Conservation (phyloP, 805 yeast genomes). For the Cyberlindnera mrakii region DNA sequence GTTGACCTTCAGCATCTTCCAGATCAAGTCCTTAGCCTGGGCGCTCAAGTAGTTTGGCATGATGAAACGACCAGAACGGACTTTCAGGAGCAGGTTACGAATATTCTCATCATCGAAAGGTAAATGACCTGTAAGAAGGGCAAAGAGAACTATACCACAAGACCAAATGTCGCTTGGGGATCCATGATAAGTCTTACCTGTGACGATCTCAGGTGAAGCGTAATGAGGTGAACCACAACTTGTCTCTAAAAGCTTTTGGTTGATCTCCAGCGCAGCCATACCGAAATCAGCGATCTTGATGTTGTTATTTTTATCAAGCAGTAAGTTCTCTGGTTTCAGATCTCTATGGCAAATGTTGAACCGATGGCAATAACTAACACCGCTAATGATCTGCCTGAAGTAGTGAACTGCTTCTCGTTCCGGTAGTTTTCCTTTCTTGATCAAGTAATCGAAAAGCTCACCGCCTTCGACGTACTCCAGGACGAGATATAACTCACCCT, state of each 20-base stretch:
- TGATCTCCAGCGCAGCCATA: constrained; percentile 94
- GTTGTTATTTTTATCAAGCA: constrained; percentile 76
- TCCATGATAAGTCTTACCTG: constrained; percentile 93
- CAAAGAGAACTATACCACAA: constrained; percentile 92
- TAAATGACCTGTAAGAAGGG: constrained; percentile 86
- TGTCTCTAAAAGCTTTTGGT: constrained; percentile 79
- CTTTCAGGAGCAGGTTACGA: constrained; percentile 78
- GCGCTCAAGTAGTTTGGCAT: constrained; percentile 75
- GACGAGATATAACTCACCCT: constrained; percentile 75
- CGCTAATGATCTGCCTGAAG: constrained; percentile 80
- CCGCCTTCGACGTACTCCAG: constrained; percentile 97
- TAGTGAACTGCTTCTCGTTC: constrained; percentile 88
- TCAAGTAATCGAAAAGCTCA: constrained; percentile 86
- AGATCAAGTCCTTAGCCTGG: constrained; percentile 84
- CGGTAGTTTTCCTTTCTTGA: constrained; percentile 80
- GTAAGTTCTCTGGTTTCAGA: constrained; percentile 73
- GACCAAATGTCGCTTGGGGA: constrained; percentile 98
- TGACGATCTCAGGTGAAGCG: constrained; percentile 96
- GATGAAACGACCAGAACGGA: constrained; percentile 79
- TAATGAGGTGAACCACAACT: constrained; percentile 98
- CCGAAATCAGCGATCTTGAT: constrained; percentile 98
- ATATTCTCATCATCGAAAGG: constrained; percentile 98
- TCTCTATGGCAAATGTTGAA: constrained; percentile 87
- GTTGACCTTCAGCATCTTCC: constrained; percentile 74
- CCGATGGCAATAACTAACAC: constrained; percentile 79